Base-by-base conservation (phyloP, 257 asterid species). In the Solanum etuberosum region DNA sequence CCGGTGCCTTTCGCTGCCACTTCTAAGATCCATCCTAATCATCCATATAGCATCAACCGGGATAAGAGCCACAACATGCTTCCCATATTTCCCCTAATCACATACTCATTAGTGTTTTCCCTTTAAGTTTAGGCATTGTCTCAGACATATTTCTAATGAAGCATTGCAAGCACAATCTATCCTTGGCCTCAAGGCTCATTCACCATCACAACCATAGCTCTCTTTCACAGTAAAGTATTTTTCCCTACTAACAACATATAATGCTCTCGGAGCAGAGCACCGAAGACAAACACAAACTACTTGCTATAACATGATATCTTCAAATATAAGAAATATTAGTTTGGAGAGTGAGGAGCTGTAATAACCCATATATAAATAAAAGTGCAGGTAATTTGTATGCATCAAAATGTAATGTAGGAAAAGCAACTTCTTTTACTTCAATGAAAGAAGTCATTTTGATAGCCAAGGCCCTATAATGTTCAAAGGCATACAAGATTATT, bases 401-500 rank as follows among this genome's bases (percentile, higher is more conserved):
- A 27, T 38, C 57, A 38, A 74, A 74, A 76, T 23, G 34, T 29
- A 80, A 46, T 46, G 25, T 43, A 48, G 61, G 29, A 31, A 29
- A 80, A 16, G 20, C 29, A 29, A 48, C 85, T 16, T 42, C 65
- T n/a, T 40, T 84, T 31, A 63, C 87, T 84, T 67, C 77, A 85
- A 70, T 38, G 87, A 65, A 71, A 86, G 42, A 85, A 37, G 65
- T 43, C 65, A 38, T 48, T 54, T 86, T 43, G 42, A 51, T 48
- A 21, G 35, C 34, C 37, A 48, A 86, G 67, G 82, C 37, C 46
- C 29, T 72, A 42, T 72, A 74, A 48, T 38, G 68, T 87, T 23
- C 57, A 85, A 88, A 88, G 88, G 87, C 86, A 90, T 86, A 87
- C 76, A 72, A 85, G 77, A 73, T 93, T 93, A 94, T 94, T 95